Evolutionary conservation across 192 early-diverging fungal genomes (phyloP).

Genomic region (Rhizophagus sp.): DNA sequence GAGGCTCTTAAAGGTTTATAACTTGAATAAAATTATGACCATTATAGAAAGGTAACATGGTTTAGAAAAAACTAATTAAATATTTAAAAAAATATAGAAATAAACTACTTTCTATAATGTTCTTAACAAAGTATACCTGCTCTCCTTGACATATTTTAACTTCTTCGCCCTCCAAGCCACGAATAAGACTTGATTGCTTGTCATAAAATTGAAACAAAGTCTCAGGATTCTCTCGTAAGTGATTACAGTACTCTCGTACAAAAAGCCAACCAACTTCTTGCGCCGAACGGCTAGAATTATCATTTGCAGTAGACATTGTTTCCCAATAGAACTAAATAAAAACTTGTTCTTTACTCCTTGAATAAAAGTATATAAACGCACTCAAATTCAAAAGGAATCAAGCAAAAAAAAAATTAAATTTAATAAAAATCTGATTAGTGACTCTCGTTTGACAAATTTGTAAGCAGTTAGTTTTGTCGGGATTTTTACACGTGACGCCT

Average conservation of each 20-base stretch:
- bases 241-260: slow-evolving; percentile 90
- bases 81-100: no score
- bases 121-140: slow-evolving; percentile 47
- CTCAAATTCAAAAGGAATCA: no score
- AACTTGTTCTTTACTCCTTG: not conserved
- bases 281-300: slow-evolving; percentile 10
- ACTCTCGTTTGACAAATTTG: no score
- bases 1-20: not conserved
- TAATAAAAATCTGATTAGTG: no score
- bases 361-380: no score
- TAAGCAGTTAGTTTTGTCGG: no score
- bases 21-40: not conserved
- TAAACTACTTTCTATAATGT: not conserved
- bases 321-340: not conserved
- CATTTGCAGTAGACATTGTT: slow-evolving; percentile 10
- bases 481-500: no score
- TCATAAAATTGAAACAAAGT: slow-evolving; percentile 82
- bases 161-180: slow-evolving; percentile 78
- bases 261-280: slow-evolving; percentile 87
- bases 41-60: not conserved
- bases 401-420: no score
- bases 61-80: not conserved
- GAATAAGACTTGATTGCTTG: slow-evolving; percentile 76
- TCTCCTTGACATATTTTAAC: slow-evolving; percentile 64
- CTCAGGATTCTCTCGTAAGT: slow-evolving; percentile 77